phyloP scores from a whole-genome alignment of 768 basidiomycete species.

The Nevesoporus exiguus region DNA sequence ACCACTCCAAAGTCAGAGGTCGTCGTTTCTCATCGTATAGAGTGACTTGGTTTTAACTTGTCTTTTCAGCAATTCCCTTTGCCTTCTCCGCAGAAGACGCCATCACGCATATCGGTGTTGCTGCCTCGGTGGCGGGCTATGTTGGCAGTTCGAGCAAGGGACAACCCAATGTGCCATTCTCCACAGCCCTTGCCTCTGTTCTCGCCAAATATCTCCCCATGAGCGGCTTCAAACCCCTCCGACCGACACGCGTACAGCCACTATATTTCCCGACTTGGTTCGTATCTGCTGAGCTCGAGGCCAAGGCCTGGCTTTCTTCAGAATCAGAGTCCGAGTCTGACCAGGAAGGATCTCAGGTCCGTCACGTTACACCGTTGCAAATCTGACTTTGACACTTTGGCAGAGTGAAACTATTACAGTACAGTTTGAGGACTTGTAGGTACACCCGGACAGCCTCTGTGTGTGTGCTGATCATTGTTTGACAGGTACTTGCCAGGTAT shows the following conservation, averaged over 20 bases:
- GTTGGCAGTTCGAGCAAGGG: constrained; percentile 17
- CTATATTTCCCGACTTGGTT: constrained; percentile 66
- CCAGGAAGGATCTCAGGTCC: constrained; percentile 24
- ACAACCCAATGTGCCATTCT: constrained; percentile 17
- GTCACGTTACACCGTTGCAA: constrained; percentile 5
- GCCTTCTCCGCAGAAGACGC: constrained; percentile 44
- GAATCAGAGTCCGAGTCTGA: constrained; percentile 20
- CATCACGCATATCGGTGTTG: constrained; percentile 35
- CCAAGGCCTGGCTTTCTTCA: constrained; percentile 26
- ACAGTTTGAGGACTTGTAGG: constrained; percentile 47
- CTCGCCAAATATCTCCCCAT: constrained; percentile 38
- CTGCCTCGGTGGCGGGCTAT: constrained; percentile 31
- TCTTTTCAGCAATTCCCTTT: constrained; percentile 49
- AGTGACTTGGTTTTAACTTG: constrained; percentile 8
- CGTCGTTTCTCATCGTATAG: constrained; percentile 5
- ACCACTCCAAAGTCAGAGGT: constrained; percentile 42
- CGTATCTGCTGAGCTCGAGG: constrained; percentile 51
- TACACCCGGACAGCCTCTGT: constrained; percentile 13
- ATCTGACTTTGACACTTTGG: constrained; percentile 16
- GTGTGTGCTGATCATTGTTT: constrained; percentile 11
- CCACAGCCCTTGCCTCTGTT: constrained; percentile 27
- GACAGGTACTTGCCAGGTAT: constrained; percentile 32
- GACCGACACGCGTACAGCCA: constrained; percentile 46
- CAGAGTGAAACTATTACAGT: constrained; percentile 31
- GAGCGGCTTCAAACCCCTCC: constrained; percentile 37